phyloP scores from a whole-genome alignment of 2,329 filamentous ascomycete genomes.

The Ophiocordyceps robertsii region DNA sequence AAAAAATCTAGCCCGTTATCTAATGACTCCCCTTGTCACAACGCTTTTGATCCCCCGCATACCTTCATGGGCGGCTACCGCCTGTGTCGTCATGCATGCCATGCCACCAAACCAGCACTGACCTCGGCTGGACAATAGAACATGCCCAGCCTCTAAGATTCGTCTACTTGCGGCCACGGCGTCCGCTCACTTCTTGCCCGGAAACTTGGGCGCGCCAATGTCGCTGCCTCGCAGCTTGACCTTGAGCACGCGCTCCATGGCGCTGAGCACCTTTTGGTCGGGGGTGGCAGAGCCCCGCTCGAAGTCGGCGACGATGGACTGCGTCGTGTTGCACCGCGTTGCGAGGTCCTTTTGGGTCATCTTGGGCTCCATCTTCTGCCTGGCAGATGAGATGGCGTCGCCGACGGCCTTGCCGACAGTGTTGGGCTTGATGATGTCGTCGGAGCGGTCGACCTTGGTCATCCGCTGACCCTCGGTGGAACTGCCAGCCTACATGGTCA shows the following conservation, averaged over 20 bases:
- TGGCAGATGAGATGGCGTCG: slow-evolving; percentile 67
- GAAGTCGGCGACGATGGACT: slow-evolving; percentile 67
- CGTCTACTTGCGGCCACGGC: no score
- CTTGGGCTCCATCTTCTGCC: slow-evolving; percentile 74
- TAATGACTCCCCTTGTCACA: slow-evolving; percentile 2
- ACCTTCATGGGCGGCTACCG: background rate
- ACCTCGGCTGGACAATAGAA: background rate
- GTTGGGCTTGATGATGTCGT: slow-evolving; percentile 97
- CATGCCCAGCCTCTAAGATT: no score
- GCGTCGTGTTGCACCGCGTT: slow-evolving; percentile 79
- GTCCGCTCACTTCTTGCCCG: slow-evolving; percentile 47
- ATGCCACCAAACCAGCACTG: background rate
- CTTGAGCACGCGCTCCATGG: slow-evolving; percentile 76
- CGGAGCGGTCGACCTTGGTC: slow-evolving; percentile 92
- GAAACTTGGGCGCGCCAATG: slow-evolving; percentile 74
- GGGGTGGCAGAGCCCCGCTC: slow-evolving; percentile 68
- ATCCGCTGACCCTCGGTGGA: slow-evolving; percentile 74
- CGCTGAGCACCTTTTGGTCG: slow-evolving; percentile 68
- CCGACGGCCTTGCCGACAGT: slow-evolving; percentile 72
- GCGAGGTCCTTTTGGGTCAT: slow-evolving; percentile 89
- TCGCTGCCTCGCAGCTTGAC: slow-evolving; percentile 76
- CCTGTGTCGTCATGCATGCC: background rate
- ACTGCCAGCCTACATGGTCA: slow-evolving; percentile 9
- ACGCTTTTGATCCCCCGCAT: background rate
- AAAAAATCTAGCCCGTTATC: slow-evolving; percentile 1